A percentile compares a stretch with the other conserved stretches of the same genome.
phyloP scores from a whole-genome alignment of 2,329 filamentous ascomycete genomes.

The Diaporthe aspalathi region DNA sequence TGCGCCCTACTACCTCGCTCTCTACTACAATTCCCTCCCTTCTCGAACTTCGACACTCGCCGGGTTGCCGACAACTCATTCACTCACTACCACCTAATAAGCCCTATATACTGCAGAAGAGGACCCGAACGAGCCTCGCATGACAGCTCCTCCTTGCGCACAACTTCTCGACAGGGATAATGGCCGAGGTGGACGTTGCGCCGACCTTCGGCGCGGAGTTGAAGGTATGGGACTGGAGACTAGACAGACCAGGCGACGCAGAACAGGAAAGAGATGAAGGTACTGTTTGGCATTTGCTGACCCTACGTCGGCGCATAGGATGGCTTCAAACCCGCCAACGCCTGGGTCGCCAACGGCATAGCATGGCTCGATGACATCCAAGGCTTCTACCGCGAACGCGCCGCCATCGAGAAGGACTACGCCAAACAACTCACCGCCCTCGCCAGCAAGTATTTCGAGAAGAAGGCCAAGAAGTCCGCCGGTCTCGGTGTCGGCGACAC shows the following conservation, averaged over 20 bases:
- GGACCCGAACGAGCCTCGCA: constrained; percentile 30
- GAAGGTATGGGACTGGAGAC: constrained; percentile 71
- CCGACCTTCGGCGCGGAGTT: constrained; percentile 93
- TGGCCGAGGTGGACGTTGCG: constrained; percentile 85
- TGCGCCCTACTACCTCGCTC: constrained; percentile 1
- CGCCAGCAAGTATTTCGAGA: constrained; percentile 95
- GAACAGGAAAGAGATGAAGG: neutral
- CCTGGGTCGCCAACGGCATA: constrained; percentile 91
- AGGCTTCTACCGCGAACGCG: constrained; percentile 95
- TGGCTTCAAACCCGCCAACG: constrained; percentile 94
- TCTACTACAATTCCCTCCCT: neutral
- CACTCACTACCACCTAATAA: neutral
- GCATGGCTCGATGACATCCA: constrained; percentile 97
- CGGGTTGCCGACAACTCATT: neutral
- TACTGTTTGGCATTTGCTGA: constrained; percentile 8
- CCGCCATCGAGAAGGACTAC: constrained; percentile 96
- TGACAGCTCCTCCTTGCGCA: constrained; percentile 35
- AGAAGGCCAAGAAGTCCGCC: constrained; percentile 91
- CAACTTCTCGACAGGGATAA: constrained; percentile 53
- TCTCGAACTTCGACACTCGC: constrained; percentile 25
- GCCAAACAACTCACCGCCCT: constrained; percentile 86
- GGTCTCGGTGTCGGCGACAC: constrained; percentile 93
- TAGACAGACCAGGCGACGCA: neutral
- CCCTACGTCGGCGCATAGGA: constrained; percentile 68
- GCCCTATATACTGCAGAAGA: neutral